Percentiles rank a stretch among this genome's conserved stretches.
Conservation (phyloP, 768 basidiomycete species). For the Trametes maxima region DNA sequence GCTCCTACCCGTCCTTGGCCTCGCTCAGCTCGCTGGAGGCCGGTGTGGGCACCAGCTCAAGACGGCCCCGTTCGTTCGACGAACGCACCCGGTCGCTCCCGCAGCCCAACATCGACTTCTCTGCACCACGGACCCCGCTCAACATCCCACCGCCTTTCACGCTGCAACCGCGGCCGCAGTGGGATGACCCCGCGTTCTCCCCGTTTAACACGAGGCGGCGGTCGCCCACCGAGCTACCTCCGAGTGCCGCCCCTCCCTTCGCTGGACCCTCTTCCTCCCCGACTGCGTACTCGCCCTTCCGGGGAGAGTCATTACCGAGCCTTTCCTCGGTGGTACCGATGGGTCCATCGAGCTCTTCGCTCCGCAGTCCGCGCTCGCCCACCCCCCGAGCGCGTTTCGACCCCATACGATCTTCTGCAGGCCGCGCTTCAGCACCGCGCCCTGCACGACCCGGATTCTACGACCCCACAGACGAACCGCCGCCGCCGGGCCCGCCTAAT, state of each 20-base stretch:
- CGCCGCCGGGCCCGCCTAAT: slow-evolving; percentile 1
- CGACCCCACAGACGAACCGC: slow-evolving; percentile 22
- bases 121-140: slow-evolving; percentile 23
- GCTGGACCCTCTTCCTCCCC: slow-evolving; percentile 3
- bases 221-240: slow-evolving; percentile 12
- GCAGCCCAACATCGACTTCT: slow-evolving; percentile 27
- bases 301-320: slow-evolving; percentile 15
- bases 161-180: slow-evolving; percentile 67
- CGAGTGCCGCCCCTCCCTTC: slow-evolving; percentile 9
- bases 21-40: slow-evolving; percentile 18
- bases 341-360: slow-evolving; percentile 6
- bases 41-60: slow-evolving; percentile 3
- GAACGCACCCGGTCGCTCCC: slow-evolving; percentile 19
- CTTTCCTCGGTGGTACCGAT: slow-evolving; percentile 15
- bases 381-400: slow-evolving; percentile 20
- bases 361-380: slow-evolving; percentile 17
- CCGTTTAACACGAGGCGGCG: slow-evolving; percentile 32
- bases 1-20: slow-evolving; percentile 12
- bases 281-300: slow-evolving; percentile 12
- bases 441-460: slow-evolving; percentile 23
- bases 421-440: slow-evolving; percentile 19
- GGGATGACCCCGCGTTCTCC: slow-evolving; percentile 51
- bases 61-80: slow-evolving; percentile 5
- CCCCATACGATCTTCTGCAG: slow-evolving; percentile 26
- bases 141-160: slow-evolving; percentile 59